phyloP scores from a whole-genome alignment of 2,329 filamentous ascomycete species.

The Fusarium anthophilum region DNA sequence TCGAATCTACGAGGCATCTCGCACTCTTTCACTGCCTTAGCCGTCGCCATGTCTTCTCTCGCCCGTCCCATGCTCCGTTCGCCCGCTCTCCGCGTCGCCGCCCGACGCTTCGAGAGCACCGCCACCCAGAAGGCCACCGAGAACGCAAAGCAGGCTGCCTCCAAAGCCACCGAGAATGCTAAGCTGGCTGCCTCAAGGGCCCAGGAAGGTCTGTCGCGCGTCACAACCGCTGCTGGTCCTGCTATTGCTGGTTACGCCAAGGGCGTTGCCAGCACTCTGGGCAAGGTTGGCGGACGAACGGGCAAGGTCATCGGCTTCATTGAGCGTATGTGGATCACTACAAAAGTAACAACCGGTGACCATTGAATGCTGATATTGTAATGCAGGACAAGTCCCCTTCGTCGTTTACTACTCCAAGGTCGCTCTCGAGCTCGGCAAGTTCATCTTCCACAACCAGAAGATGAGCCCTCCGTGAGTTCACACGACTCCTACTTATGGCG shows the following conservation, averaged over 20 bases:
- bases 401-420: conserved; percentile 94
- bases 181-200: conserved; percentile 68
- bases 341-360: background rate
- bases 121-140: conserved; percentile 58
- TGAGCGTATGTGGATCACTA: conserved; percentile 74
- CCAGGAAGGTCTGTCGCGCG: conserved; percentile 82
- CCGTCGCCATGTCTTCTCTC: conserved; percentile 48
- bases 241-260: conserved; percentile 76
- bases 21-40: conserved; percentile 37
- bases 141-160: conserved; percentile 51
- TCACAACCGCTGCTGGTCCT: conserved; percentile 81
- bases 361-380: conserved; percentile 16
- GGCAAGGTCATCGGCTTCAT: conserved; percentile 81
- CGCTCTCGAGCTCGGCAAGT: conserved; percentile 84
- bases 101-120: conserved; percentile 70
- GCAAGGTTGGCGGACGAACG: conserved; percentile 84
- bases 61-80: conserved; percentile 58
- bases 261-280: conserved; percentile 71
- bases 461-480: conserved; percentile 91
- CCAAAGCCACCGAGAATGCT: conserved; percentile 43
- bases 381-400: conserved; percentile 81
- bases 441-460: conserved; percentile 87
- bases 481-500: conserved; percentile 14
- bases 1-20: conserved; percentile 40
- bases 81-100: conserved; percentile 56